Conservation (phyloP, 2,329 filamentous ascomycete species). For the Ophiocordyceps camponoti-leonardi region DNA sequence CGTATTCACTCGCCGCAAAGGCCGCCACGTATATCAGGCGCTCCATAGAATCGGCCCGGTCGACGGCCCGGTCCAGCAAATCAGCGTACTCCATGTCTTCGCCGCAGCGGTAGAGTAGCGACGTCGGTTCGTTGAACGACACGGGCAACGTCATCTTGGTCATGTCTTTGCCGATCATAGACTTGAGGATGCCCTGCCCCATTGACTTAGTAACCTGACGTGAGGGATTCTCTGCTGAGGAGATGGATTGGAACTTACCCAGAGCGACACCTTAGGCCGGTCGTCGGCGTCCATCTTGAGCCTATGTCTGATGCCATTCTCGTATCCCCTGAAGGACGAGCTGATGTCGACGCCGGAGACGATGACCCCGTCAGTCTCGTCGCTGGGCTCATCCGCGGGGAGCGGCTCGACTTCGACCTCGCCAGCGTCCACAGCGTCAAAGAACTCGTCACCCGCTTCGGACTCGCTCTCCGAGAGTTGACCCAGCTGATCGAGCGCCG, state of each 20-base stretch:
- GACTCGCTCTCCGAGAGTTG: slow-evolving; percentile 68
- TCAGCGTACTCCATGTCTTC: slow-evolving; percentile 98
- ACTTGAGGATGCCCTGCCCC: slow-evolving; percentile 78
- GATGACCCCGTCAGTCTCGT: slow-evolving; percentile 24
- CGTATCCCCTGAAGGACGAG: slow-evolving; percentile 74
- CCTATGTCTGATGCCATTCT: slow-evolving; percentile 63
- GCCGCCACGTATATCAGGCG: slow-evolving; percentile 88
- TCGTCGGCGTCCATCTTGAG: slow-evolving; percentile 86
- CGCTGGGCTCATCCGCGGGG: slow-evolving; percentile 29
- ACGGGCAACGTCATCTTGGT: slow-evolving; percentile 98
- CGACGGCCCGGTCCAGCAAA: slow-evolving; percentile 74
- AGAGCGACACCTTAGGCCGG: slow-evolving; percentile 83
- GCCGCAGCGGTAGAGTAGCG: slow-evolving; percentile 79
- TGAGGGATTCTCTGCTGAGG: background rate
- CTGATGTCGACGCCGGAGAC: slow-evolving; percentile 44
- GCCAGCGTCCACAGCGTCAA: slow-evolving; percentile 88
- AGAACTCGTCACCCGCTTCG: slow-evolving; percentile 82
- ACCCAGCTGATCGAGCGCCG: slow-evolving; percentile 51
- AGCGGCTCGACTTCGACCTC: slow-evolving; percentile 67
- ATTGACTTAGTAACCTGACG: background rate
- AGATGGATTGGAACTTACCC: slow-evolving; percentile 42
- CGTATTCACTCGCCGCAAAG: slow-evolving; percentile 92
- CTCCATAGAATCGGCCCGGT: slow-evolving; percentile 73
- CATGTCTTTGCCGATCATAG: slow-evolving; percentile 99
- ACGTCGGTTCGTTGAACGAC: slow-evolving; percentile 97